Percentiles rank a stretch among this genome's conserved stretches.
Evolutionary conservation across 805 yeast species (phyloP).

Genomic region (Debaryomyces maramus): DNA sequence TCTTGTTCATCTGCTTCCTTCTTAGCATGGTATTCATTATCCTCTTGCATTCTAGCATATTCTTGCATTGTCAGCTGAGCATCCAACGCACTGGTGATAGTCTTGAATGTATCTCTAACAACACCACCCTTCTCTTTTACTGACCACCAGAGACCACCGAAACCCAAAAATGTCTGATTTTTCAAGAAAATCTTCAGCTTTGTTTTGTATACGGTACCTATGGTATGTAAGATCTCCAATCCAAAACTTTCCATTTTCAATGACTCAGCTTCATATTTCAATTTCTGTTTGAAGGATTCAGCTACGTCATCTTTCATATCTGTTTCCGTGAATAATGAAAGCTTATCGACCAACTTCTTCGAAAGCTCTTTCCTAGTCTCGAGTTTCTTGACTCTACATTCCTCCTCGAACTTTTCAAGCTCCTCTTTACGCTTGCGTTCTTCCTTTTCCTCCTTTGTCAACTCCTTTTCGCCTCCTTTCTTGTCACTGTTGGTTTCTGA

Average conservation of each 20-base stretch:
- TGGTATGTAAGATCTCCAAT: conserved; percentile 72
- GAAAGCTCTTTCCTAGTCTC: conserved; percentile 65
- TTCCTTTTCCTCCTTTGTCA: conserved; percentile 40
- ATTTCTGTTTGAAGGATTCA: conserved; percentile 56
- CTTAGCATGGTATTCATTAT: conserved; percentile 44
- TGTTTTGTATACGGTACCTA: conserved; percentile 67
- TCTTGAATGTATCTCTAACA: conserved; percentile 67
- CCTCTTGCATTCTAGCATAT: conserved; percentile 63
- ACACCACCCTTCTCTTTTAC: conserved; percentile 74
- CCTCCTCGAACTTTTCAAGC: conserved; percentile 71
- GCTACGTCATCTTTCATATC: conserved; percentile 46
- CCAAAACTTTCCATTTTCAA: conserved; percentile 84
- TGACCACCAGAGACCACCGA: conserved; percentile 69
- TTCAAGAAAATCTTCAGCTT: conserved; percentile 66
- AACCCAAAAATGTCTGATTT: conserved; percentile 60
- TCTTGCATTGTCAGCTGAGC: conserved; percentile 80
- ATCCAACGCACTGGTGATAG: conserved; percentile 72
- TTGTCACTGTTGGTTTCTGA: conserved; percentile 4
- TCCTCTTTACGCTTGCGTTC: conserved; percentile 49
- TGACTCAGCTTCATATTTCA: conserved; percentile 79
- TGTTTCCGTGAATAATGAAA: conserved; percentile 45
- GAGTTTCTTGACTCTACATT: conserved; percentile 63
- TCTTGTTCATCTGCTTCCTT: conserved; percentile 34
- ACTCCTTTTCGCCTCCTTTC: conserved; percentile 24
- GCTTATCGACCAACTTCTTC: conserved; percentile 49